Conservation (phyloP, 345 rosid genomes). For the Acer saccharum region DNA sequence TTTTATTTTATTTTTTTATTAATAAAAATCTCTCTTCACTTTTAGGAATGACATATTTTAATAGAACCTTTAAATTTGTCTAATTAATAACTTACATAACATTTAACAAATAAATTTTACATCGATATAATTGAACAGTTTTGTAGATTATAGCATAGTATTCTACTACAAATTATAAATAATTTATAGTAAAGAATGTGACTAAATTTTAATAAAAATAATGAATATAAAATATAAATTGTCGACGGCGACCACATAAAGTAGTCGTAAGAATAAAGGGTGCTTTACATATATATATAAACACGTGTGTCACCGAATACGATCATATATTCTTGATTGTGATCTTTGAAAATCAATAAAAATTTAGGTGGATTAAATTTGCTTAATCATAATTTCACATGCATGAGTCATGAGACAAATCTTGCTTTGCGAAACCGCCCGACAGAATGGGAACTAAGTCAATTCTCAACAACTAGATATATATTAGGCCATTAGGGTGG, state of each 20-base stretch:
- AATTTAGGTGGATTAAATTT: not conserved
- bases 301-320: not conserved
- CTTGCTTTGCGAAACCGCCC: not conserved
- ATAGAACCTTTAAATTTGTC: too few relatives aligned
- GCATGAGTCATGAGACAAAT: not conserved
- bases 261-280: not conserved
- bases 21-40: too few relatives aligned
- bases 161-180: too few relatives aligned
- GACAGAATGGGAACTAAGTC: slow-evolving; percentile 1
- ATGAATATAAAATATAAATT: too few relatives aligned
- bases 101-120: too few relatives aligned
- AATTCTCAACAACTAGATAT: not conserved
- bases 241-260: too few relatives aligned
- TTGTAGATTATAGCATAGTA: too few relatives aligned
- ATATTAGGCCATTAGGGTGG: not conserved
- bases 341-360: not conserved
- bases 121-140: too few relatives aligned
- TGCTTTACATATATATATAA: not conserved
- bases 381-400: not conserved
- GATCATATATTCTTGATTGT: not conserved
- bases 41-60: too few relatives aligned
- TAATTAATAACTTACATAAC: too few relatives aligned
- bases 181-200: not conserved
- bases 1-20: too few relatives aligned
- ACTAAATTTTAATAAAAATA: too few relatives aligned